Evolutionary conservation across 805 yeast species (phyloP).

Genomic region (Wickerhamiella parazyma): DNA sequence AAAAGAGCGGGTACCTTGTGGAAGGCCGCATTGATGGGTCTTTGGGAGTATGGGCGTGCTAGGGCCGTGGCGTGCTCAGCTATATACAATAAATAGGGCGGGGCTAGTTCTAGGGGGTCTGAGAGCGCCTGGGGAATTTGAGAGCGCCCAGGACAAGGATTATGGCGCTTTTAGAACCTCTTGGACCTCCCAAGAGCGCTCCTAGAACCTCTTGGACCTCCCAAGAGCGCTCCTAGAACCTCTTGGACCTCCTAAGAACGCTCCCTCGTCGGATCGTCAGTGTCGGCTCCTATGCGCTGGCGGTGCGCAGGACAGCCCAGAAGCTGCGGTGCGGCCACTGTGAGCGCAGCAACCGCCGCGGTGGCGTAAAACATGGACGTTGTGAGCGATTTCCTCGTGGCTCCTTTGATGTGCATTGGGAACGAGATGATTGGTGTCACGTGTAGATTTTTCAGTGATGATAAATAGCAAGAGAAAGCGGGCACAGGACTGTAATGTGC

Average conservation of each 20-base stretch:
- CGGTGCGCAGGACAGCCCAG: slow-evolving; percentile 27
- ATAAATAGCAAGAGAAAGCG: too few species aligned
- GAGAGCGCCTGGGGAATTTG: too few species aligned
- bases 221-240: too few species aligned
- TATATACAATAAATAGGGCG: slow-evolving; percentile 4
- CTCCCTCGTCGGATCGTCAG: slow-evolving; percentile 1
- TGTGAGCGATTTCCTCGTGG: slow-evolving; percentile 33
- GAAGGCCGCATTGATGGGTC: slow-evolving; percentile 51
- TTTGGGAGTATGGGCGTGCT: slow-evolving; percentile 51
- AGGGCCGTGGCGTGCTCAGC: slow-evolving; percentile 35
- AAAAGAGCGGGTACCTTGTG: slow-evolving; percentile 50
- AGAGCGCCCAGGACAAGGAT: too few species aligned
- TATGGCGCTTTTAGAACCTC: too few species aligned
- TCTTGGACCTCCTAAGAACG: too few species aligned
- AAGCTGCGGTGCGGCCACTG: slow-evolving; percentile 36
- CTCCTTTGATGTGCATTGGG: slow-evolving; percentile 24
- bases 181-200: too few species aligned
- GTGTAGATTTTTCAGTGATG: not conserved
- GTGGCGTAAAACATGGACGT: slow-evolving; percentile 60
- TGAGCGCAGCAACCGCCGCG: slow-evolving; percentile 57
- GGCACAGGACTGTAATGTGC: too few species aligned
- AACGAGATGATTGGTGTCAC: not conserved
- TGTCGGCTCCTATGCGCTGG: slow-evolving; percentile 17
- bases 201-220: too few species aligned
- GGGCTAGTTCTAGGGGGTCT: too few species aligned